A percentile compares a stretch with the other conserved stretches of the same genome.
These are phyloP conservation scores for Wickerhamomyces sp. DNA, from an alignment of 1,139 yeast genomes.

Conservation along the genomic window DNA sequence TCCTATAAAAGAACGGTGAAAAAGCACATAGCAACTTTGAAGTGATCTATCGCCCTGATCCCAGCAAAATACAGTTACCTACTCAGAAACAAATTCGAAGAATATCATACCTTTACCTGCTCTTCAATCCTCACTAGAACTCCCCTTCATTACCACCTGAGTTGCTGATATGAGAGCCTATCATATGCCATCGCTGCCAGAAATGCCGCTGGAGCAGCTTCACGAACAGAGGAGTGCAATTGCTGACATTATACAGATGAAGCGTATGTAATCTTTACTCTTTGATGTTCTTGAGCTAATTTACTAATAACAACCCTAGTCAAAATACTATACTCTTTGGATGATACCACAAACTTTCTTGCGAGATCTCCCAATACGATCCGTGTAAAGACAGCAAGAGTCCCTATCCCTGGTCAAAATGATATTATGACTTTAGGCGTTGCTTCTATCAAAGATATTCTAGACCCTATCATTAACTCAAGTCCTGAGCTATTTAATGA, in stretches of 20 bases:
- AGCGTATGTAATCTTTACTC: conserved; percentile 27
- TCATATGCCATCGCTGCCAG: conserved; percentile 27
- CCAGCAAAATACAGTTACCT: too few relatives aligned
- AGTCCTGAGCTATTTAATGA: conserved; percentile 57
- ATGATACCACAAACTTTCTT: conserved; percentile 53
- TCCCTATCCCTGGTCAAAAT: conserved; percentile 35
- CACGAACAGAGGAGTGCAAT: conserved; percentile 7
- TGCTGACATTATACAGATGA: conserved; percentile 21
- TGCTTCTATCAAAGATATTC: conserved; percentile 48
- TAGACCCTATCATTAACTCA: conserved; percentile 44
- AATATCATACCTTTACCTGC: too few relatives aligned
- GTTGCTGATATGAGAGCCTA: conserved; percentile 21
- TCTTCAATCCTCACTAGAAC: neutral
- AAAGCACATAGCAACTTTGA: neutral
- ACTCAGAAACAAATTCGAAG: too few relatives aligned
- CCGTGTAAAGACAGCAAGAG: conserved; percentile 43
- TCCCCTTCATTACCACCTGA: neutral
- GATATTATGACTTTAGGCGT: conserved; percentile 49
- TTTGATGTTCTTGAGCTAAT: conserved; percentile 28
- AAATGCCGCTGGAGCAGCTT: conserved; percentile 20
- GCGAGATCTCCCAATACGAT: conserved; percentile 47
- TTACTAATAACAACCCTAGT: conserved; percentile 20
- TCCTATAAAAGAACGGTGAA: too few relatives aligned
- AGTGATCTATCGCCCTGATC: too few relatives aligned
- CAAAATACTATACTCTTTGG: conserved; percentile 58